Conservation (phyloP, 495 filamentous ascomycete genomes). For the Aeminium ludgeri region DNA sequence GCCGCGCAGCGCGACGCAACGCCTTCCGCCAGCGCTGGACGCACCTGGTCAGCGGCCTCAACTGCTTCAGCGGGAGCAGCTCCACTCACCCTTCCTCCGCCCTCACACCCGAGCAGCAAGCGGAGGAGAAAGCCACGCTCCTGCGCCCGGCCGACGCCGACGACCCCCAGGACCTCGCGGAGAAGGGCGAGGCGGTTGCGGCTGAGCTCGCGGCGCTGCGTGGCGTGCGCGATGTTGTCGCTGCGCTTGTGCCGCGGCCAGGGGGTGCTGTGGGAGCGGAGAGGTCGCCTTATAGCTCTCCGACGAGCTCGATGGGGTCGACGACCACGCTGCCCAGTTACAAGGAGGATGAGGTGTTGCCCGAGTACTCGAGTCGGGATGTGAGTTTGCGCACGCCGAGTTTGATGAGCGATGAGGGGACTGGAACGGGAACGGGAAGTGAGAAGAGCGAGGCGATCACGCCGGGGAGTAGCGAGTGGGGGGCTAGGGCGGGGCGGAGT, state of each 20-base stretch:
- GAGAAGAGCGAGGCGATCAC: slow-evolving; percentile 15
- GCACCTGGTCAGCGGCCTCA: slow-evolving; percentile 5
- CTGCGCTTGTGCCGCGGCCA: slow-evolving; percentile 17
- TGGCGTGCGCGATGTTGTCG: slow-evolving; percentile 21
- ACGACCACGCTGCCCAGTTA: slow-evolving; percentile 12
- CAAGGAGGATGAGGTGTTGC: no score
- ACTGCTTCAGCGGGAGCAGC: slow-evolving; percentile 13
- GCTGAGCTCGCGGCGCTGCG: slow-evolving; percentile 26
- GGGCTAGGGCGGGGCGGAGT: no score
- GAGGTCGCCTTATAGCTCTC: slow-evolving; percentile 14
- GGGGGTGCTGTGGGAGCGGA: slow-evolving; percentile 16
- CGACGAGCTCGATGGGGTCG: no score
- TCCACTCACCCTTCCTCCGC: no score
- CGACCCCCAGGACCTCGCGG: slow-evolving; percentile 19
- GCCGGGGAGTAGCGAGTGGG: slow-evolving; percentile 11
- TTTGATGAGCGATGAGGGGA: slow-evolving; percentile 1
- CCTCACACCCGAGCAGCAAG: slow-evolving; percentile 6
- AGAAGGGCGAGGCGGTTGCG: slow-evolving; percentile 25
- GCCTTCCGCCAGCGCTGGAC: slow-evolving; percentile 20
- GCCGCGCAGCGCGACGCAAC: slow-evolving; percentile 20
- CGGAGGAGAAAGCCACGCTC: slow-evolving; percentile 24
- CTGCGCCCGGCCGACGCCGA: slow-evolving; percentile 26
- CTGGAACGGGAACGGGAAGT: slow-evolving; percentile 6
- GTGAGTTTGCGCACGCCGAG: no score
- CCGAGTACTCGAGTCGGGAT: slow-evolving; percentile 8